Conservation (phyloP, 2,329 filamentous ascomycete species). For the Samsoniella hepiali region DNA sequence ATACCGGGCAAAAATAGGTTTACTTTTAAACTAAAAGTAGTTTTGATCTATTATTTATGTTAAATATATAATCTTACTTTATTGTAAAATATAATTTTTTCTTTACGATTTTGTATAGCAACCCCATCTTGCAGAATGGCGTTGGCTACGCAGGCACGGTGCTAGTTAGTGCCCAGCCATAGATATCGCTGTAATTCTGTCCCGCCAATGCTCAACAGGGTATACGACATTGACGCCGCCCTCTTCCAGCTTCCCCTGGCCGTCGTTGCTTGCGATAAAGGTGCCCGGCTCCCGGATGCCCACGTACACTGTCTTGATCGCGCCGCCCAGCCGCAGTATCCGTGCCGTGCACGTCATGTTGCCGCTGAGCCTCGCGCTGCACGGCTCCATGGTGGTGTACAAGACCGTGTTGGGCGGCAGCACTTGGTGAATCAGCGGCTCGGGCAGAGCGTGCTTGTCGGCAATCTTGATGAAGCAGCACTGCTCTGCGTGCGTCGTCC, state of each 20-base stretch:
- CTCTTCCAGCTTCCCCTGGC: constrained; percentile 26
- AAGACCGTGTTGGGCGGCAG: constrained; percentile 38
- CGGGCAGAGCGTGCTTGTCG: constrained; percentile 33
- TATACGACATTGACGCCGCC: constrained; percentile 26
- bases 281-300: constrained; percentile 38
- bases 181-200: constrained; percentile 59
- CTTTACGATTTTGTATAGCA: no score
- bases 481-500: constrained; percentile 41
- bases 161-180: constrained; percentile 53
- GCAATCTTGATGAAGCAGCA: constrained; percentile 45
- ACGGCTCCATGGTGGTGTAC: constrained; percentile 47
- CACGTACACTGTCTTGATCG: constrained; percentile 37
- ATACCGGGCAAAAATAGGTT: no score
- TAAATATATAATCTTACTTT: no score
- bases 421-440: constrained; percentile 35
- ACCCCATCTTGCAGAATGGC: no score
- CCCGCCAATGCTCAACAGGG: constrained; percentile 37
- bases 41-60: no score
- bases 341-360: constrained; percentile 37
- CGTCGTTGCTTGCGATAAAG: constrained; percentile 34
- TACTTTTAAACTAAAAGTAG: no score
- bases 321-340: constrained; percentile 32
- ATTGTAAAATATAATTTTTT: no score
- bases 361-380: constrained; percentile 39
- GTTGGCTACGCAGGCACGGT: no score